Base-by-base conservation (phyloP, 441 rosid genomes). In the Erodium moschatum region DNA sequence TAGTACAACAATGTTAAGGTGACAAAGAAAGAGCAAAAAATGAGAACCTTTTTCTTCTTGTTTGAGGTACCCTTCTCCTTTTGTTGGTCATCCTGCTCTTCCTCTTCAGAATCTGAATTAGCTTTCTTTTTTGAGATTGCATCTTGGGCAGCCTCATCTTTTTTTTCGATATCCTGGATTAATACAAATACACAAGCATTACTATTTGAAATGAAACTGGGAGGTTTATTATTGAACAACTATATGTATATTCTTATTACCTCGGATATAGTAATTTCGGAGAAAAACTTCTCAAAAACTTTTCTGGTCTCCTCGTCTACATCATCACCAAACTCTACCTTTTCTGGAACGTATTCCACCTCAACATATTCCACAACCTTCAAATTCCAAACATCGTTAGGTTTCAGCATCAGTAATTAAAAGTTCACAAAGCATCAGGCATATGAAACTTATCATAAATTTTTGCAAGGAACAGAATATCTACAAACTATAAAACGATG, bases 301-400 rank as follows among this genome's bases (percentile, higher is more conserved):
- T 86, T 81, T 75, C 81, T 85, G 76, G 87, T 87, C 54, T 93
- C 98, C 42, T 94, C 94, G 75, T 85, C 82, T 63, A 94, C 72
- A 2, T 86, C 92, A 73, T 85, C 99, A 6, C 82, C 95, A 68
- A 95, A 77, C 77, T 87, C 96, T 2, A 92, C 83, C 73, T 86
- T 85, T 66, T 95, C 99, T 0, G 96, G 96, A 20, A 91, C 87
- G 78, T 95, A 95, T 82, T 95, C 99, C 38, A 95, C 74, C 66
- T 76, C 85, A 65, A 95, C 86, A 75, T 88, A 77, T 77, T 90
- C 97, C 64, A 70, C 48, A 3, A 64, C 79, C 97, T 94, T 78
- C 38, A 60, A 54, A n/a, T 0, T 68, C 29, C 16, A 13, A 54
- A 65, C 2, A 58, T 21, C 7, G n/a, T 69, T 66, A 70, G 13